Evolutionary conservation across 73 alveolate species (phyloP).

Genomic region (Stentor roeselii): DNA sequence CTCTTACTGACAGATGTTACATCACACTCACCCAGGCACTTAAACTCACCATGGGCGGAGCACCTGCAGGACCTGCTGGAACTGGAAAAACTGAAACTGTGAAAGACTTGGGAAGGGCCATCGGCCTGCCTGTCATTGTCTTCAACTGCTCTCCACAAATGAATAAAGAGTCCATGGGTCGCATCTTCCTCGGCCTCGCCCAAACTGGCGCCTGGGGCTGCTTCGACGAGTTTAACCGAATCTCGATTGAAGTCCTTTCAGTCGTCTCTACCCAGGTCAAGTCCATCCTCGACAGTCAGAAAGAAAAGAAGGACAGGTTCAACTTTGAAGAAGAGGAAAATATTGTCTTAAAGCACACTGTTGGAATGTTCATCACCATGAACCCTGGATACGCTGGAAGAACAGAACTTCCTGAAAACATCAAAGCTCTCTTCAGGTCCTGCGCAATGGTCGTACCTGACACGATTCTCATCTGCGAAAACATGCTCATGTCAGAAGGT

Average conservation of each 20-base stretch:
- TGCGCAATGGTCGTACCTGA: constrained; percentile 99
- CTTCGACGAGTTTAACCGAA: constrained; percentile 99
- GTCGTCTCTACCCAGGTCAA: constrained; percentile 98
- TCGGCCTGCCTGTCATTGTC: constrained; percentile 98
- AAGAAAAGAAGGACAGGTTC: constrained; percentile 73
- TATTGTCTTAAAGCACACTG: constrained; percentile 83
- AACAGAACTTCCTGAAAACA: constrained; percentile 99
- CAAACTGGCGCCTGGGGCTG: constrained; percentile 99
- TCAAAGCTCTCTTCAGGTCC: constrained; percentile 97
- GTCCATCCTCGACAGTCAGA: constrained; percentile 94
- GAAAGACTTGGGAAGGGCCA: constrained; percentile 95
- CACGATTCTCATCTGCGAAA: constrained; percentile 96
- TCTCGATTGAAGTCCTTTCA: constrained; percentile 98
- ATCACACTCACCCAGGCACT: constrained; percentile 99
- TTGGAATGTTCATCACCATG: constrained; percentile 99
- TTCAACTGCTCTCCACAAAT: constrained; percentile 98
- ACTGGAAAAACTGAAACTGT: constrained; percentile 71
- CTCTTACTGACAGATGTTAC: constrained; percentile 99
- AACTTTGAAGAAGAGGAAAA: constrained; percentile 92
- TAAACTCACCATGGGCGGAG: constrained; percentile 98
- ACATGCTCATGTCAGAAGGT: constrained; percentile 99
- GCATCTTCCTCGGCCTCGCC: constrained; percentile 99
- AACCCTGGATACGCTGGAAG: constrained; percentile 99
- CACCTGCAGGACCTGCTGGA: constrained; percentile 99
- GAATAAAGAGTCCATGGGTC: constrained; percentile 98